Base-by-base conservation (phyloP, 768 basidiomycete genomes). In the Lactarius deliciosus region DNA sequence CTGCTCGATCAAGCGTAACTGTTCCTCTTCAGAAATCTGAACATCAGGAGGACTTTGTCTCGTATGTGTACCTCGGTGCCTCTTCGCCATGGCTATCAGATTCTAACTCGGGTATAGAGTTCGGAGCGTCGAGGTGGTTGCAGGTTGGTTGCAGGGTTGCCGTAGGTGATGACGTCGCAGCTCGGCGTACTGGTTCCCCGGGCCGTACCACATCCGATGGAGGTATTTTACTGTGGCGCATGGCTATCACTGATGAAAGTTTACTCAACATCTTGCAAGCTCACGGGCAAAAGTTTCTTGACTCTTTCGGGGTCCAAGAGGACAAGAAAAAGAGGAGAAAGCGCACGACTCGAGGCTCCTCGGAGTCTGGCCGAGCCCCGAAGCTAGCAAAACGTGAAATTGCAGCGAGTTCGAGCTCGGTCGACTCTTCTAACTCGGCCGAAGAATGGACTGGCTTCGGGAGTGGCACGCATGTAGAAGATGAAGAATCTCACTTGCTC, bases 261-360 rank as follows among this genome's bases (percentile, higher is more conserved):
- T 73, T 83, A n/a, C 76, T 84, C 36, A 71, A 68, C 56, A 64
- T 79, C 57, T 72, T 85, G 28, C 74, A 85, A 60, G 78, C 78
- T 50, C 81, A 83, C 43, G 83, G 83, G 1, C 78, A 78, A 69
- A 75, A 75, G 22, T 85, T 85, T 64, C 69, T 85, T 34, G 69
- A 70, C 36, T 77, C 78, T 4, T 85, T 85, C 60, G 73, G 75
- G 41, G 58, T 73, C 20, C 69, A 74, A 7, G 38, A 53, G 63
- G 54, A 47, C 70, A 73, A 70, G 64, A 73, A 68, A 70, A 76
- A 70, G 64, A 66, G 59, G 64, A 59, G 38, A 36, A 64, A 65
- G 57, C 54, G 36, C 61, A 36, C 58, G 6, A 30, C n/a, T 18
- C 38, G 7, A 38, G 56, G 16, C 10, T 40, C 38, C 20, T 15